Evolutionary conservation across 306 rosid species (phyloP).

Genomic region (Pyrus bretschneideri): DNA sequence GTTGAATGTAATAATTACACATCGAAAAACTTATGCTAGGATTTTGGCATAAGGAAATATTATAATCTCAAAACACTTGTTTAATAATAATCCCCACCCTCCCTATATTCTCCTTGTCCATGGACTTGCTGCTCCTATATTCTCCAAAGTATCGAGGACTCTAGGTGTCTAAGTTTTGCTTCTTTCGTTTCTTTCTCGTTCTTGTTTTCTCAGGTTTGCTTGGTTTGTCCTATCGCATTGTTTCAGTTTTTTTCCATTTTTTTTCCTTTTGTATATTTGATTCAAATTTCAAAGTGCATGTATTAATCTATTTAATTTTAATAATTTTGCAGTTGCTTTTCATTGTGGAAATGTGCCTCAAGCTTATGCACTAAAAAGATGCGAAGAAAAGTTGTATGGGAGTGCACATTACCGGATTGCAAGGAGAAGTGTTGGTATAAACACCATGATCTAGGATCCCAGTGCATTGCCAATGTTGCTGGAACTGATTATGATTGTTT

Average conservation of each 20-base stretch:
- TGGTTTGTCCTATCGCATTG: neutral
- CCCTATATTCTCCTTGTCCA: neutral
- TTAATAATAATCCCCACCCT: too few species aligned
- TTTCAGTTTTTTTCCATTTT: neutral
- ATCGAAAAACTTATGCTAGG: too few species aligned
- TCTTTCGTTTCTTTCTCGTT: neutral
- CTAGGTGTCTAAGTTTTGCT: too few species aligned
- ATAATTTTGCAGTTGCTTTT: neutral
- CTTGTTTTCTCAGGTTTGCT: neutral
- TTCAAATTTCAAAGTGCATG: neutral
- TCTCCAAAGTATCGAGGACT: neutral
- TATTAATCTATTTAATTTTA: too few species aligned
- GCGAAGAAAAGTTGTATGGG: neutral
- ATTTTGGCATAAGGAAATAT: too few species aligned
- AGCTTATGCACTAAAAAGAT: neutral
- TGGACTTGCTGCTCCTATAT: neutral
- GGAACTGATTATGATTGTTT: neutral
- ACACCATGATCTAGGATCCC: neutral
- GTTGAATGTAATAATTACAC: too few species aligned
- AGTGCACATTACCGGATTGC: neutral
- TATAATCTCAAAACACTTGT: too few species aligned
- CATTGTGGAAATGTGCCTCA: neutral
- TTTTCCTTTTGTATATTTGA: too few species aligned
- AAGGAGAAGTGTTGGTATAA: neutral
- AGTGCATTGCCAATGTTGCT: neutral